A percentile compares a stretch with the other conserved stretches of the same genome.
Evolutionary conservation across 495 filamentous ascomycete genomes (phyloP).

Genomic region (Xanthoparmelia taractica): DNA sequence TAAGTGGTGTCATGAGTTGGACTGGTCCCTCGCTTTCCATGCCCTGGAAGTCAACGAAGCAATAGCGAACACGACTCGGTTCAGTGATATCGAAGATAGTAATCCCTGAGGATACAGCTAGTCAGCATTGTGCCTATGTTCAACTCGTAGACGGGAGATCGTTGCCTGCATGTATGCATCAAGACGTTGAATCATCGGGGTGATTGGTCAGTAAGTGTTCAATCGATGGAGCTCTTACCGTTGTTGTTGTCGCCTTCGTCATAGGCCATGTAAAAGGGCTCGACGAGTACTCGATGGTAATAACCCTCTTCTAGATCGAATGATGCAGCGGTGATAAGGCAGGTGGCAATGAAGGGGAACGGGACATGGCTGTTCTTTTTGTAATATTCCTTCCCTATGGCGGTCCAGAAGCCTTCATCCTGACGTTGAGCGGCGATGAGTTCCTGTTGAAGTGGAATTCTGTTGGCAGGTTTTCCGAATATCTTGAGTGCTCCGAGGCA

Average conservation of each 20-base stretch:
- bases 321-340: too few relatives aligned
- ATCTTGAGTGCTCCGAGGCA: constrained; percentile 15
- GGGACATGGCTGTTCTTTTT: too few relatives aligned
- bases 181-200: neutral
- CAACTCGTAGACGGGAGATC: too few relatives aligned
- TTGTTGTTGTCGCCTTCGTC: constrained; percentile 15
- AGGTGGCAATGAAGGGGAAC: too few relatives aligned
- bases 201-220: neutral
- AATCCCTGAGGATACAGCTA: constrained; percentile 6
- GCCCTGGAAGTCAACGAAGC: too few relatives aligned
- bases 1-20: too few relatives aligned
- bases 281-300: neutral
- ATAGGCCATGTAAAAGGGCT: constrained; percentile 18
- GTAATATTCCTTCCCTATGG: too few relatives aligned
- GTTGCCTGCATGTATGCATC: too few relatives aligned
- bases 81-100: constrained; percentile 20
- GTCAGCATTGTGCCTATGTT: neutral
- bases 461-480: constrained; percentile 6
- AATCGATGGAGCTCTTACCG: constrained; percentile 3
- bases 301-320: too few relatives aligned
- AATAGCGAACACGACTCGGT: too few relatives aligned
- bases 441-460: constrained; percentile 17
- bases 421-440: constrained; percentile 11
- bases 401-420: too few relatives aligned
- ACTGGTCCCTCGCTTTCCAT: too few relatives aligned